Evolutionary conservation across 2,329 filamentous ascomycete species (phyloP).

Genomic region (Alternaria arbusti): DNA sequence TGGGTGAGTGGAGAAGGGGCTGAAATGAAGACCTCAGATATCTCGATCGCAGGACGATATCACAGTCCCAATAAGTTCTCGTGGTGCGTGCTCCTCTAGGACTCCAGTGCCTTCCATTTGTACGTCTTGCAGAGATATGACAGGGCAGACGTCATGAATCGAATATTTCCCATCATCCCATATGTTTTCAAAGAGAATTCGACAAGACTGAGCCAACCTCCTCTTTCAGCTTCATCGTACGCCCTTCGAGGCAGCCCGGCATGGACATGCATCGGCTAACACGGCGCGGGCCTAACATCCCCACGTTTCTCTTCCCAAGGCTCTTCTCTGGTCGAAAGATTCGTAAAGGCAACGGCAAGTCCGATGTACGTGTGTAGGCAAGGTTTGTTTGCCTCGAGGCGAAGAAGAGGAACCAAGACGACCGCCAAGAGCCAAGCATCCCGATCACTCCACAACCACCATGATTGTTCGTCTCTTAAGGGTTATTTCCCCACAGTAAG

Average conservation of each 20-base stretch:
- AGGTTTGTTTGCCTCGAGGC: neutral
- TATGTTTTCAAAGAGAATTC: neutral
- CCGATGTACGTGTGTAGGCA: neutral
- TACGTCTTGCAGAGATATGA: neutral
- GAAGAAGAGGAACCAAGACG: neutral
- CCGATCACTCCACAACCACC: neutral
- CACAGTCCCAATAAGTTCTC: neutral
- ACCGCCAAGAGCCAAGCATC: neutral
- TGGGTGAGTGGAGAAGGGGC: neutral
- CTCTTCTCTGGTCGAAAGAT: neutral
- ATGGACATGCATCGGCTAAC: neutral
- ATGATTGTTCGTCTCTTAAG: neutral
- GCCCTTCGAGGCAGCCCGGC: neutral
- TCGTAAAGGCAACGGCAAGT: neutral
- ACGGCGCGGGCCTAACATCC: neutral
- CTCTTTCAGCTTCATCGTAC: neutral
- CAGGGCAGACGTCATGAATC: neutral
- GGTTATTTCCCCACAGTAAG: neutral
- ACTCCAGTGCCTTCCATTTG: neutral
- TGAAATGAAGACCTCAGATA: neutral
- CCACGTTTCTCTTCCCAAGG: neutral
- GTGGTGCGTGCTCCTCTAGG: neutral
- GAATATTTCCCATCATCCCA: neutral
- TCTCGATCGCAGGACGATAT: neutral
- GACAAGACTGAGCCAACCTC: neutral